Base-by-base conservation (phyloP, 345 rosid species). In the Barbarea vulgaris region DNA sequence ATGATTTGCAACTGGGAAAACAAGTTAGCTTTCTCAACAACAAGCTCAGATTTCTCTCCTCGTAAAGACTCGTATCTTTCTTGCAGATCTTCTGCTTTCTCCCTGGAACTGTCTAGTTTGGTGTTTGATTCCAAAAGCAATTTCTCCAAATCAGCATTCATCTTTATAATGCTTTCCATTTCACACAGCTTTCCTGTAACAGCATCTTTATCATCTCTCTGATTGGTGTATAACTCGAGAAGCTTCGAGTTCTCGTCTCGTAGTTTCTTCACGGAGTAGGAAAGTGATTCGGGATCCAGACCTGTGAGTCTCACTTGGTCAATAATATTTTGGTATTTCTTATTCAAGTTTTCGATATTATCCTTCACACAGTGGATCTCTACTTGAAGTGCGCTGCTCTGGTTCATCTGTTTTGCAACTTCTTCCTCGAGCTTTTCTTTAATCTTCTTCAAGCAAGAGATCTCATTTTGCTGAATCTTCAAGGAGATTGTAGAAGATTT, bases 391-490 rank as follows among this genome's bases (percentile, higher is more conserved):
- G 81, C 83, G 77, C 82, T 83, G 76, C 92, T 86, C 73, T 82
- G 84, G 64, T 73, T 83, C 76, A 81, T 81, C 78, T 88, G 97
- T 46, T 80, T 80, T 14, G 83, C 78, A 19, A 93, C 88, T 72
- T 93, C 93, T 73, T 80, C 80, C 83, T 88, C 98, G 48, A 96
- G 96, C 69, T 86, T 86, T 68, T 74, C 85, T 84, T 93, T 93
- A 67, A 87, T 85, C 79, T 81, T 84, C 80, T 81, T 91, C 75
- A 89, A 82, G 73, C 83, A 73, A 52, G 74, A 72, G 57, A 87
- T 83, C 77, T 93, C 97, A 48, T 70, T 78, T 81, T 81, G 79
- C 68, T 87, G 55, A 58, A 75, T 80, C 64, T 62, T 59, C 41
- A 84, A 71, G 18, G 96, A 80, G 55, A 71, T 78, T 10, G 72